Evolutionary conservation across 352 stramenopile genomes (phyloP).

Genomic region (Phytophthora boehmeriae): DNA sequence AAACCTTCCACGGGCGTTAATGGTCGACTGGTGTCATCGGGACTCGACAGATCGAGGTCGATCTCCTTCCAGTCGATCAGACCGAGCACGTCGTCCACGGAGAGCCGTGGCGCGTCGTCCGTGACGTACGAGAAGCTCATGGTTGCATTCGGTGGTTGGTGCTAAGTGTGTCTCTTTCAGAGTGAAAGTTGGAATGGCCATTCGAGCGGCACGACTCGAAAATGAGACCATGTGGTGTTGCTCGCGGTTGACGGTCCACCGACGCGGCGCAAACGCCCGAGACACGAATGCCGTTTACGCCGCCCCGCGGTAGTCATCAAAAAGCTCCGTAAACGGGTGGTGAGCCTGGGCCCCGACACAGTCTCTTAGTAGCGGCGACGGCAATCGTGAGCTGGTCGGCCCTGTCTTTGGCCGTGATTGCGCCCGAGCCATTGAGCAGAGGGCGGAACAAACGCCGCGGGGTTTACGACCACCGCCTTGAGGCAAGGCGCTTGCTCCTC

Average conservation of each 20-base stretch:
- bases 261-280: constrained; percentile 22
- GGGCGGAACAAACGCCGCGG: background rate
- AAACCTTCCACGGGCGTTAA: constrained; percentile 7
- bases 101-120: constrained; percentile 32
- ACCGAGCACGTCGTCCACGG: constrained; percentile 32
- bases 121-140: constrained; percentile 34
- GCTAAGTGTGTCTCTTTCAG: constrained; percentile 8
- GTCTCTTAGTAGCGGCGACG: background rate
- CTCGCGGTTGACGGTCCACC: constrained; percentile 12
- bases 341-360: constrained; percentile 1
- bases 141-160: constrained; percentile 22
- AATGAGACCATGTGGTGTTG: background rate
- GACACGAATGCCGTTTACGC: constrained; percentile 34
- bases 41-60: constrained; percentile 29
- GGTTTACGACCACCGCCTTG: background rate
- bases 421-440: background rate
- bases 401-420: constrained; percentile 6
- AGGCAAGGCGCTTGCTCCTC: no score
- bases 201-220: background rate
- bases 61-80: constrained; percentile 46
- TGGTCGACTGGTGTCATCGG: constrained; percentile 22
- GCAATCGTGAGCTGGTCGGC: background rate
- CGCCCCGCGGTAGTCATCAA: constrained; percentile 20
- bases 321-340: constrained; percentile 18
- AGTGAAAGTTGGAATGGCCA: constrained; percentile 28